These are phyloP conservation scores for Penicillium paneum DNA, from an alignment of 2,329 filamentous ascomycete species.

Conservation along the genomic window DNA sequence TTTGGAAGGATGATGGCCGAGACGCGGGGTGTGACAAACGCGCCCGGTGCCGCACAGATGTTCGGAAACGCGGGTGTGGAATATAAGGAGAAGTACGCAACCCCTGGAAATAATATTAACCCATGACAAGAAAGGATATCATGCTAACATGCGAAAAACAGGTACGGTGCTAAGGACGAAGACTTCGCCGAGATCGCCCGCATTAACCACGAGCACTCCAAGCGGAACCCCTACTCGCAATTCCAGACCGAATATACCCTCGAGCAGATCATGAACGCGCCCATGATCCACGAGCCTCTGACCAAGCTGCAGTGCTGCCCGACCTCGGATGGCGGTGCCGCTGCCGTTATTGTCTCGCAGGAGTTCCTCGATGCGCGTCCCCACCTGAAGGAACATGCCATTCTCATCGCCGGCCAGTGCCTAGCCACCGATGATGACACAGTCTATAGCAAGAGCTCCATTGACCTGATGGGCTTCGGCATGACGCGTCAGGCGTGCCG, in stretches of 20 bases:
- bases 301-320: slow-evolving; percentile 99
- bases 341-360: slow-evolving; percentile 84
- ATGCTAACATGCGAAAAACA: slow-evolving; percentile 32
- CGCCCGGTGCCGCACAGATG: slow-evolving; percentile 83
- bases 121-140: background rate
- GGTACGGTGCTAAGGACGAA: slow-evolving; percentile 74
- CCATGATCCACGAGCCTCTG: slow-evolving; percentile 79
- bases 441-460: slow-evolving; percentile 74
- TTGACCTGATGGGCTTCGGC: slow-evolving; percentile 84
- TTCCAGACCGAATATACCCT: slow-evolving; percentile 89
- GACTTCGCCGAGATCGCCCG: slow-evolving; percentile 95
- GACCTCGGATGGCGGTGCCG: slow-evolving; percentile 87
- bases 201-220: slow-evolving; percentile 88
- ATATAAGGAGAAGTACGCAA: slow-evolving; percentile 82
- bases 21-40: slow-evolving; percentile 76
- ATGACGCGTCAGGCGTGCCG: slow-evolving; percentile 73
- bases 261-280: slow-evolving; percentile 71
- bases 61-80: slow-evolving; percentile 92
- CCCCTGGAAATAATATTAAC: background rate
- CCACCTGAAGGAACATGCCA: slow-evolving; percentile 75
- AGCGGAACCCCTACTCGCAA: slow-evolving; percentile 95
- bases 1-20: slow-evolving; percentile 74
- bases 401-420: slow-evolving; percentile 83
- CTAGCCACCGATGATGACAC: slow-evolving; percentile 78
- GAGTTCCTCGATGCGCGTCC: slow-evolving; percentile 81